Conservation (phyloP, 805 yeast genomes). For the Candida multigemmis region DNA sequence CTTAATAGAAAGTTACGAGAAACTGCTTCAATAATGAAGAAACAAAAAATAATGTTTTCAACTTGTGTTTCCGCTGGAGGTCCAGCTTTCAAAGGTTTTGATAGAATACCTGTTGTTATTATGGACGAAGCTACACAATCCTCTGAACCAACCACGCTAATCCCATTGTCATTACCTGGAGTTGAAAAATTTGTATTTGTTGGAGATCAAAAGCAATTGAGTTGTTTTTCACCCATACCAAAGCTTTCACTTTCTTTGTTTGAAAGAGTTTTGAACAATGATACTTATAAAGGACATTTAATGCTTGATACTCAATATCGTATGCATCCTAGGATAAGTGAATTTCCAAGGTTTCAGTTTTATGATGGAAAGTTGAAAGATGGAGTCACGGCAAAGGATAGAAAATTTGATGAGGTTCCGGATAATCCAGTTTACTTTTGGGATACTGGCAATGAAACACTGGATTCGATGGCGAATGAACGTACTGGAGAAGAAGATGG, state of each 20-base stretch:
- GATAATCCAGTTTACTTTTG: conserved; percentile 49
- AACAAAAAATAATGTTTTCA: conserved; percentile 61
- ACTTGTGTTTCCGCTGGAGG: conserved; percentile 72
- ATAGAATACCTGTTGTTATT: conserved; percentile 54
- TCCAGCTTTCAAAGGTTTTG: conserved; percentile 45
- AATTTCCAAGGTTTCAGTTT: conserved; percentile 45
- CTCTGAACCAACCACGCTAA: conserved; percentile 62
- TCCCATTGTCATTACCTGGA: conserved; percentile 62
- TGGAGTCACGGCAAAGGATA: conserved; percentile 49
- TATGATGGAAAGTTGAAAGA: conserved; percentile 42
- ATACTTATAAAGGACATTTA: conserved; percentile 49
- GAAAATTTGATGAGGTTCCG: conserved; percentile 36
- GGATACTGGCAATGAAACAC: conserved; percentile 40
- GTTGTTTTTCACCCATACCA: conserved; percentile 63
- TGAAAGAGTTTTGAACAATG: conserved; percentile 56
- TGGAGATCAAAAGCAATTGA: conserved; percentile 70
- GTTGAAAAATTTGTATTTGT: conserved; percentile 61
- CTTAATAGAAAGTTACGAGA: conserved; percentile 33
- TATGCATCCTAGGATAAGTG: conserved; percentile 59
- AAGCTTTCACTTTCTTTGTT: conserved; percentile 58
- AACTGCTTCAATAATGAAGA: conserved; percentile 40
- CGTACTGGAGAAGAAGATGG: conserved; percentile 42
- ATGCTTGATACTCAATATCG: conserved; percentile 66
- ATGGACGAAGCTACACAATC: conserved; percentile 79
- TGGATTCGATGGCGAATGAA: conserved; percentile 41